Evolutionary conservation across 768 basidiomycete genomes (phyloP), one percentile per base, ranked within the genome.

Genomic region (Sarcodon sp.): DNA sequence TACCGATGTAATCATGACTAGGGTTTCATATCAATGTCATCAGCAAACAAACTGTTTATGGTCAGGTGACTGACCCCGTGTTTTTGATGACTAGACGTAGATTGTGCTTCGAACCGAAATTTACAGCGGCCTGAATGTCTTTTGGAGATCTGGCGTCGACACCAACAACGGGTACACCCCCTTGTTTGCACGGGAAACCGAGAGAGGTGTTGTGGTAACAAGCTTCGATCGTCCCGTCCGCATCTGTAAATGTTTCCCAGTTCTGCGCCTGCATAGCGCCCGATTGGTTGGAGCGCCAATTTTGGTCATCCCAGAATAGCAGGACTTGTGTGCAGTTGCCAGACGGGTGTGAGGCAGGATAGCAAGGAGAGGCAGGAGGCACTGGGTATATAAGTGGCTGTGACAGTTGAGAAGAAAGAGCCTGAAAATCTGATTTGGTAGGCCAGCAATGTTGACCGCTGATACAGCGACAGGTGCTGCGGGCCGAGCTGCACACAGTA

Each of bases 141-240:
- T 48, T 44, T 0, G 61, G 60, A 0, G 59, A 61, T 4, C 66
- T 59, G 0, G 68, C 69, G 48, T 73, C 68, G 4, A 70, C 69
- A 0, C 66, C 68, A 10, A 66, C 51, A 1, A 66, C 59, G 1
- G 73, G 66, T 0, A 74, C 62, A 39, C 64, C 66, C 12, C 21
- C 21, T 27, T 27, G 21, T 27, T 27, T 27, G 48, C 73, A 76
- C 5, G 68, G 63, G 13, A 62, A 41, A 4, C 66, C 68, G 0
- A 69, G 53, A 0, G 62, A 57, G 0, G 67, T 68, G 48, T 77
- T 68, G 38, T 76, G 50, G 35, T 73, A 76, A 66, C 77, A 81
- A 1, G 64, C 68, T 51, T 68, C 68, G 43, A 74, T 69, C 38
- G 70, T 74, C 33, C 68, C 72, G 54, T 73, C 74, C n/a, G 37